phyloP scores from a whole-genome alignment of 495 filamentous ascomycete genomes.

The Neurospora sp. region DNA sequence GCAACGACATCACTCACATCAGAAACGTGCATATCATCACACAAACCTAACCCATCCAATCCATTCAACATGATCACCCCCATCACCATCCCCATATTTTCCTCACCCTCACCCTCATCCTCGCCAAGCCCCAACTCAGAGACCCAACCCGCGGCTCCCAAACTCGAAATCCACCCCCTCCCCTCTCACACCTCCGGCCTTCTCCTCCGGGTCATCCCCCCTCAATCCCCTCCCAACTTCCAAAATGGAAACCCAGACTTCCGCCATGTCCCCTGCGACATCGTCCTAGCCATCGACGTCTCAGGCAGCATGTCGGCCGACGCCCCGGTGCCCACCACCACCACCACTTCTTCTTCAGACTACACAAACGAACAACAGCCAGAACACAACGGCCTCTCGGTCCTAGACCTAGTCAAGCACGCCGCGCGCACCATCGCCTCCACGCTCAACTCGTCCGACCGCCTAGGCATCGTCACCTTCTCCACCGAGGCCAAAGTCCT shows the following conservation, averaged over 20 bases:
- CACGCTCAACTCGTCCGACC: slow-evolving; percentile 28
- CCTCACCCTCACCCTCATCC: neutral
- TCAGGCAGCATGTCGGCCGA: slow-evolving; percentile 32
- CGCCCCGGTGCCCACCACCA: slow-evolving; percentile 21
- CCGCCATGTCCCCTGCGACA: slow-evolving; percentile 31
- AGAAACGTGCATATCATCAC: no score
- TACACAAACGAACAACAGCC: slow-evolving; percentile 9
- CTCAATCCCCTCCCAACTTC: slow-evolving; percentile 26
- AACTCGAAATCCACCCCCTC: slow-evolving; percentile 24
- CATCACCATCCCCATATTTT: neutral
- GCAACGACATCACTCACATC: no score
- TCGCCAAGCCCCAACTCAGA: neutral
- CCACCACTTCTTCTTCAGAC: neutral
- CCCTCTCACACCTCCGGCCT: slow-evolving; percentile 21
- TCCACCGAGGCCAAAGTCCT: slow-evolving; percentile 18
- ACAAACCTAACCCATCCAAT: neutral
- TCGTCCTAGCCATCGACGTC: slow-evolving; percentile 38
- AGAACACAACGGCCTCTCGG: slow-evolving; percentile 27
- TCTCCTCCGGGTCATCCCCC: slow-evolving; percentile 26
- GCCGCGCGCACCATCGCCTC: slow-evolving; percentile 34
- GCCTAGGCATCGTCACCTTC: slow-evolving; percentile 39
- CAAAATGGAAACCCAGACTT: neutral
- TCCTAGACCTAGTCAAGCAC: slow-evolving; percentile 37
- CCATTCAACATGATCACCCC: neutral
- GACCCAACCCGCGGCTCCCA: neutral